Conservation (phyloP, 768 basidiomycete species). For the Mycena chlorophos region DNA sequence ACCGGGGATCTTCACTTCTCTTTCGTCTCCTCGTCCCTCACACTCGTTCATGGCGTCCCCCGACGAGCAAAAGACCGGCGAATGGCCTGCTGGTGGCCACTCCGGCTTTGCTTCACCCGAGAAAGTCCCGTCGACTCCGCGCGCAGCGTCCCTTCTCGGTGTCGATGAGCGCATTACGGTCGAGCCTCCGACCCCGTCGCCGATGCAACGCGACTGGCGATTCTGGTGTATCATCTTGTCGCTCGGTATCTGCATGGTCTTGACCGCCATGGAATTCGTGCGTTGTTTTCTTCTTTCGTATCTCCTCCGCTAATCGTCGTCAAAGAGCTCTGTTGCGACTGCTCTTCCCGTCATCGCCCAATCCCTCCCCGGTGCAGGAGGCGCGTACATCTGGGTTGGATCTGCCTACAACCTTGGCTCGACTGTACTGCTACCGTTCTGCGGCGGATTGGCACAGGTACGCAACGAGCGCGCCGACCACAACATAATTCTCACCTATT, state of each 20-base stretch:
- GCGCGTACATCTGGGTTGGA: constrained; percentile 35
- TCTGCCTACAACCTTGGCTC: constrained; percentile 34
- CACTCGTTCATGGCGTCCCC: too few relatives aligned
- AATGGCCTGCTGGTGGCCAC: too few relatives aligned
- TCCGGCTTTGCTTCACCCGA: too few relatives aligned
- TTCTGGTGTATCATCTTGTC: background rate
- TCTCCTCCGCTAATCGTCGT: background rate
- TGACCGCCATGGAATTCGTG: background rate
- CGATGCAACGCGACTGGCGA: background rate
- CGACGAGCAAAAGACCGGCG: too few relatives aligned
- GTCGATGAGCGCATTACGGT: background rate
- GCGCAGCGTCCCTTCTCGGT: background rate
- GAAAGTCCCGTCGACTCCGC: too few relatives aligned
- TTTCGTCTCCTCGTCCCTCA: too few relatives aligned
- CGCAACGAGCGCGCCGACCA: background rate
- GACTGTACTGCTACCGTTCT: constrained; percentile 36
- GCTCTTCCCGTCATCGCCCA: background rate
- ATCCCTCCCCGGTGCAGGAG: constrained; percentile 12
- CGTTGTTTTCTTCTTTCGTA: background rate
- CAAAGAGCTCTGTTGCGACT: background rate
- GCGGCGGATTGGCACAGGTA: constrained; percentile 26
- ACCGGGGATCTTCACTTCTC: too few relatives aligned
- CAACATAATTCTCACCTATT: constrained; percentile 8
- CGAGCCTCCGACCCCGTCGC: background rate
- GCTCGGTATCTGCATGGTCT: background rate